Conservation (phyloP, 345 rosid genomes). For the Microcos paniculata region DNA sequence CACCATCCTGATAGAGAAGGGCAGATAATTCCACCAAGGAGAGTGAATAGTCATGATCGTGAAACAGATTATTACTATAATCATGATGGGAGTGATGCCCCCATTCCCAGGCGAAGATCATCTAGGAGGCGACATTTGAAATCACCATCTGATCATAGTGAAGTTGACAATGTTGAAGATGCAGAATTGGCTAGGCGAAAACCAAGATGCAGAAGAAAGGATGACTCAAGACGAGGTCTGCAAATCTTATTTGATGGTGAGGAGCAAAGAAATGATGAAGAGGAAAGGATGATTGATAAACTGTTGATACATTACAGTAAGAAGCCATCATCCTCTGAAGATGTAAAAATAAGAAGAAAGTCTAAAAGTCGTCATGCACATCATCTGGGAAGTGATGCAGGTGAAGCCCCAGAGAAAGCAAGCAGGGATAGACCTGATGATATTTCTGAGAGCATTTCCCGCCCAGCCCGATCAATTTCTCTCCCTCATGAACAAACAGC, state of each 20-base stretch:
- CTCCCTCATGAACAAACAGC: constrained; percentile 60
- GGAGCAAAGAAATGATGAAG: constrained; percentile 48
- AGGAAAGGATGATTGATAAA: constrained; percentile 84
- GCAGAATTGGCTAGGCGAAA: constrained; percentile 36
- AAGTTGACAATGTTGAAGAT: constrained; percentile 35
- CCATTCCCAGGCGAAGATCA: constrained; percentile 55
- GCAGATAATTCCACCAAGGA: constrained; percentile 24
- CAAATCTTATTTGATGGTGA: constrained; percentile 66
- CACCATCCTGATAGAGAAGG: constrained; percentile 31
- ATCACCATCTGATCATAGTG: constrained; percentile 40
- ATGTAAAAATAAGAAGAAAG: constrained; percentile 40
- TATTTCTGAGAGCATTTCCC: constrained; percentile 30
- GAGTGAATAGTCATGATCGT: constrained; percentile 23
- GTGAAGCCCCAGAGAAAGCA: constrained; percentile 24
- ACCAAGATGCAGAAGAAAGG: constrained; percentile 64
- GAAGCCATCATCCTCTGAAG: constrained; percentile 63
- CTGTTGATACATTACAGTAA: constrained; percentile 86
- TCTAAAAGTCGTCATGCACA: constrained; percentile 50
- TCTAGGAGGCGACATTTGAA: constrained; percentile 54
- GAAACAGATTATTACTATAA: constrained; percentile 21
- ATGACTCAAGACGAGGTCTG: constrained; percentile 60
- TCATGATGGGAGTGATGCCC: constrained; percentile 28
- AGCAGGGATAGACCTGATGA: constrained; percentile 34
- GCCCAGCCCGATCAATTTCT: constrained; percentile 61
- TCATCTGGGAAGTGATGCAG: constrained; percentile 24